Evolutionary conservation across 345 rosid species (phyloP).

Genomic region (Abelmoschus esculentus): DNA sequence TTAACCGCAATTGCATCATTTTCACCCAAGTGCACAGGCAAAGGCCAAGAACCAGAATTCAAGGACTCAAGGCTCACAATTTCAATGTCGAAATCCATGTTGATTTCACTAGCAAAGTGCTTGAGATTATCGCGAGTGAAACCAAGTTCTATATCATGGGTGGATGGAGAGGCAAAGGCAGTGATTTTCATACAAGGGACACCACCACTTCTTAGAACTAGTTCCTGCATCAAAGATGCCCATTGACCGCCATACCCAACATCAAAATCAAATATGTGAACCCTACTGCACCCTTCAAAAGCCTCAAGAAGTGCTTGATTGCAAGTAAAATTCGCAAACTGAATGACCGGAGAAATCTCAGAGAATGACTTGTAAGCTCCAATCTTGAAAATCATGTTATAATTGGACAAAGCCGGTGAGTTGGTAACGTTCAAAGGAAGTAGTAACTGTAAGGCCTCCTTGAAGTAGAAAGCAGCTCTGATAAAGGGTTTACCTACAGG

Average conservation of each 20-base stretch:
- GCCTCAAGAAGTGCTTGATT: constrained; percentile 82
- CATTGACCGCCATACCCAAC: constrained; percentile 86
- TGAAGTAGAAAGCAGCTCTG: constrained; percentile 74
- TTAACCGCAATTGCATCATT: constrained; percentile 68
- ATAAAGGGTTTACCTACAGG: constrained; percentile 66
- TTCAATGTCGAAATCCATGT: constrained; percentile 24
- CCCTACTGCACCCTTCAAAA: constrained; percentile 41
- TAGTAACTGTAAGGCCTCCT: constrained; percentile 65
- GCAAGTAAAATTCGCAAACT: constrained; percentile 77
- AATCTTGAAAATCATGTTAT: neutral
- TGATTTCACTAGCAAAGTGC: too few relatives aligned
- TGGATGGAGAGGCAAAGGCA: constrained; percentile 51
- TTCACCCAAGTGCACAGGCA: constrained; percentile 22
- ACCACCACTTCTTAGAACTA: constrained; percentile 46
- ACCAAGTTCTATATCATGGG: constrained; percentile 50
- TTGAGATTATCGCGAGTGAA: constrained; percentile 70
- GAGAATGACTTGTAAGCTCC: constrained; percentile 24
- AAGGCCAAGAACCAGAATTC: constrained; percentile 37
- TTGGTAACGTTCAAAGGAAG: constrained; percentile 26
- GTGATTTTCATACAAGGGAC: constrained; percentile 61
- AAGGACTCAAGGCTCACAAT: constrained; percentile 48
- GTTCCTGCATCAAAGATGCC: constrained; percentile 92
- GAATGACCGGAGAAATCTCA: constrained; percentile 76
- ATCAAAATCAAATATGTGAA: constrained; percentile 87
- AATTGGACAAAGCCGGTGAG: constrained; percentile 22